phyloP scores from a whole-genome alignment of 352 stramenopile species.

The Globisporangium sylvaticum region DNA sequence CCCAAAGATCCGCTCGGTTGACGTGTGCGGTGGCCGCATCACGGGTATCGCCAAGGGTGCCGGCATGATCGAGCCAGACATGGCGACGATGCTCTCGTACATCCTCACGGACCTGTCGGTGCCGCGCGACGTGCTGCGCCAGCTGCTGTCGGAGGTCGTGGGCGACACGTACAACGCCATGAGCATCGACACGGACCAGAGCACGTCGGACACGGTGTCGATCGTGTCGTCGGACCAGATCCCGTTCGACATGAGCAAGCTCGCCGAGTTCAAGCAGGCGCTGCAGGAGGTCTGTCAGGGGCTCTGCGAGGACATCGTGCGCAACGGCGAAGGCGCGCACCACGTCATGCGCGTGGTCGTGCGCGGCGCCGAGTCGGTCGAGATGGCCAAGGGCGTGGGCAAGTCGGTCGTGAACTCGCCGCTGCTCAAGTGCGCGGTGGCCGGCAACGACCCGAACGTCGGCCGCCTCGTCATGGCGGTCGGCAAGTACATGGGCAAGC shows the following conservation, averaged over 20 bases:
- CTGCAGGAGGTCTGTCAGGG: conserved; percentile 91
- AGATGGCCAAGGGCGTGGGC: conserved; percentile 85
- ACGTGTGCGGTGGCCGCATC: conserved; percentile 87
- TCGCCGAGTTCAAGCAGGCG: conserved; percentile 89
- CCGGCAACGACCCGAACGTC: conserved; percentile 98
- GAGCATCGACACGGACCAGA: conserved; percentile 97
- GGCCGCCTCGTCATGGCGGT: conserved; percentile 94
- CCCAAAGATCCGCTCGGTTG: conserved; percentile 85
- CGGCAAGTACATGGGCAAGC: conserved; percentile 95
- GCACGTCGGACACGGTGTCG: conserved; percentile 96
- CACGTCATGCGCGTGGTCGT: conserved; percentile 96
- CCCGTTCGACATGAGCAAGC: conserved; percentile 65
- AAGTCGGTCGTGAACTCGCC: conserved; percentile 94
- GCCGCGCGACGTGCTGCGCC: conserved; percentile 75
- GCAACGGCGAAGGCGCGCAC: conserved; percentile 97
- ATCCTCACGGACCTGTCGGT: conserved; percentile 87
- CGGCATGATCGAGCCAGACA: conserved; percentile 98
- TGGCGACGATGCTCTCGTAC: conserved; percentile 90
- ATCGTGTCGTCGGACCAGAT: conserved; percentile 94
- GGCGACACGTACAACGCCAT: conserved; percentile 91
- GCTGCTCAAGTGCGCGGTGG: conserved; percentile 97
- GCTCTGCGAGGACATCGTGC: conserved; percentile 96
- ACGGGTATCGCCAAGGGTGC: conserved; percentile 98
- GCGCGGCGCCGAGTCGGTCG: conserved; percentile 67
- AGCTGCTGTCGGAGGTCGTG: conserved; percentile 77